A percentile compares a stretch with the other conserved stretches of the same genome.
Conservation (phyloP, 1,284 basidiomycete species). For the Polyporus tsugae region DNA sequence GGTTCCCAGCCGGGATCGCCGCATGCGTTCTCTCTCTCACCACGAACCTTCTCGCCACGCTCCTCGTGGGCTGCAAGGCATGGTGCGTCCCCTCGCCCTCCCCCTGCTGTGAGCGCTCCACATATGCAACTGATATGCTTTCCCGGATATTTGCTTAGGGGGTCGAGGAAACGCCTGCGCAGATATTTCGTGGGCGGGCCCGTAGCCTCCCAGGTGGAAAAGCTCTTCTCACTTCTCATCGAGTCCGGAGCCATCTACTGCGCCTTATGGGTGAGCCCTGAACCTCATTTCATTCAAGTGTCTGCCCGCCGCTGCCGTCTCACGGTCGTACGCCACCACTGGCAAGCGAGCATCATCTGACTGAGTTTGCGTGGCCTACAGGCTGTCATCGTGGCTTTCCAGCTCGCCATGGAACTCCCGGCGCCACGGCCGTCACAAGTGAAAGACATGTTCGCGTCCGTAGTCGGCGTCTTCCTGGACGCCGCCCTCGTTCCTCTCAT, state of each 20-base stretch:
- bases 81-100: background rate
- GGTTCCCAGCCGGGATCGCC: background rate
- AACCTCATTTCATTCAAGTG: background rate
- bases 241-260: background rate
- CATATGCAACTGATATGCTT: too few species aligned
- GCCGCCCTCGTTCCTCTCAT: background rate
- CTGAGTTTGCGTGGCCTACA: too few species aligned
- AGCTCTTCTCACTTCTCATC: background rate
- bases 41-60: constrained; percentile 1
- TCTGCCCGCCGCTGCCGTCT: too few species aligned
- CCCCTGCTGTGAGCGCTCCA: too few species aligned
- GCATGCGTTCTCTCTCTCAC: background rate
- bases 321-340: too few species aligned
- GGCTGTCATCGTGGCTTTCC: background rate
- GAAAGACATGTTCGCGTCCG: background rate
- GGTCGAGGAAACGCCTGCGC: too few species aligned
- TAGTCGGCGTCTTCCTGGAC: background rate
- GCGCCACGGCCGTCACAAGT: background rate
- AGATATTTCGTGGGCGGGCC: too few species aligned
- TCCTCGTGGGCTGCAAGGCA: background rate
- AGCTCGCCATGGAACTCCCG: background rate
- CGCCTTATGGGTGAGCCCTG: background rate
- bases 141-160: too few species aligned
- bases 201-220: background rate
- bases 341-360: too few species aligned